A percentile compares a stretch with the other conserved stretches of the same genome.
These are phyloP conservation scores for Begonia fuchsioides DNA, from an alignment of 306 rosid species.

Conservation along the genomic window DNA sequence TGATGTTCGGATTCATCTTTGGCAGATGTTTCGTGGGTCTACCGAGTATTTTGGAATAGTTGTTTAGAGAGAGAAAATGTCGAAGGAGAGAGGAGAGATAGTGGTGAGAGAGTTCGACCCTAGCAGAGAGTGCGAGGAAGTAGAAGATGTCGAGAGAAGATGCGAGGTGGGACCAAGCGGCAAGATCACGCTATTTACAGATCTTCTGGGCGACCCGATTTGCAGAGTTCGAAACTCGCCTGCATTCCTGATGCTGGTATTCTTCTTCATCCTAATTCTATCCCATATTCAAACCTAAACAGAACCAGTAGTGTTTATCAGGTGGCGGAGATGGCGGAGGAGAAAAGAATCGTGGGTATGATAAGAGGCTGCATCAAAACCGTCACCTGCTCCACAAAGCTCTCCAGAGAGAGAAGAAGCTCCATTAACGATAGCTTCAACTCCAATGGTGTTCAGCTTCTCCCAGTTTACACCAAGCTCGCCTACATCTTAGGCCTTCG, in stretches of 20 bases:
- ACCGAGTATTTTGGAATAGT: too few relatives aligned
- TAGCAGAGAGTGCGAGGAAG: constrained; percentile 25
- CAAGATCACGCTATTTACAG: constrained; percentile 60
- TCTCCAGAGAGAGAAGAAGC: constrained; percentile 28
- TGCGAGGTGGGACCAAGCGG: constrained; percentile 81
- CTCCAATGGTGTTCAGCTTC: constrained; percentile 12
- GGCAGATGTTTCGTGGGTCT: constrained; percentile 1
- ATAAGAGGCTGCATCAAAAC: constrained; percentile 28
- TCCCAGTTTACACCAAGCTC: constrained; percentile 50
- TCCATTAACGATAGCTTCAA: neutral
- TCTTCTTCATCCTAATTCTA: neutral
- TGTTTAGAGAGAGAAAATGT: neutral
- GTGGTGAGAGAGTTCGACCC: constrained; percentile 42
- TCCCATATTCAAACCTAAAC: neutral
- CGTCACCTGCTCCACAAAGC: constrained; percentile 50
- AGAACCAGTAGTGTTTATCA: too few relatives aligned
- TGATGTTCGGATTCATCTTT: too few relatives aligned
- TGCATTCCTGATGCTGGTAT: constrained; percentile 83
- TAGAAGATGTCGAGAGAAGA: constrained; percentile 59
- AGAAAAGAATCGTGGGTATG: constrained; percentile 41
- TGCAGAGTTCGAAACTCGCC: constrained; percentile 98
- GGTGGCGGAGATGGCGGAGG: constrained; percentile 54
- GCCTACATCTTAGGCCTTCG: constrained; percentile 84
- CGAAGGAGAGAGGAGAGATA: too few relatives aligned
- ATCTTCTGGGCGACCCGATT: constrained; percentile 84